Percentiles rank a stretch among this genome's conserved stretches.
Conservation (phyloP, 208 protist species). For the Trichomonas tenax region DNA sequence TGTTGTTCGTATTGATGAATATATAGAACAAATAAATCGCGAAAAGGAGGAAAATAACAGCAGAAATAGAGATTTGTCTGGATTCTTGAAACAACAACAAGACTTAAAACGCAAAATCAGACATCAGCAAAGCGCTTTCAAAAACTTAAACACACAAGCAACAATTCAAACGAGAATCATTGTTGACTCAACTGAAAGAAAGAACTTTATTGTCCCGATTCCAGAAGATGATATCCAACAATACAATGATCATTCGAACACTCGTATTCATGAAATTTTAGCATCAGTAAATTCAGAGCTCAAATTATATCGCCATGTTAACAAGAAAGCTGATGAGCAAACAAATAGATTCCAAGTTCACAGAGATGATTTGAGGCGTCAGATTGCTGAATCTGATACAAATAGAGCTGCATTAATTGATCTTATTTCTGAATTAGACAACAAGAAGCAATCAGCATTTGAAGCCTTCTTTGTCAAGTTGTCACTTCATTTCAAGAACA, state of each 20-base stretch:
- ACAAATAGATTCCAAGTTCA: background rate
- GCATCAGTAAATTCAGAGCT: background rate
- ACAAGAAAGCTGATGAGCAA: slow-evolving; percentile 20
- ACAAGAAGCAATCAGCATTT: background rate
- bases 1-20: background rate
- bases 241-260: background rate
- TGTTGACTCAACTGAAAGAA: background rate
- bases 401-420: background rate
- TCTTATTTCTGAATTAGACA: background rate
- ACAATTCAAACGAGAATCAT: background rate
- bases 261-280: background rate
- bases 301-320: background rate
- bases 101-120: background rate
- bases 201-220: background rate
- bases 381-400: background rate
- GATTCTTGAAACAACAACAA: background rate
- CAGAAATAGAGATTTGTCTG: background rate
- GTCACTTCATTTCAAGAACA: background rate
- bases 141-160: background rate
- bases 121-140: background rate
- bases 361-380: background rate
- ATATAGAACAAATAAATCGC: background rate
- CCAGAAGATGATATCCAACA: background rate
- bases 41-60: background rate
- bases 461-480: background rate